Percentiles rank a stretch among this genome's conserved stretches.
Evolutionary conservation across 2,329 filamentous ascomycete genomes (phyloP).

Genomic region (Aspergillus luchuensis): DNA sequence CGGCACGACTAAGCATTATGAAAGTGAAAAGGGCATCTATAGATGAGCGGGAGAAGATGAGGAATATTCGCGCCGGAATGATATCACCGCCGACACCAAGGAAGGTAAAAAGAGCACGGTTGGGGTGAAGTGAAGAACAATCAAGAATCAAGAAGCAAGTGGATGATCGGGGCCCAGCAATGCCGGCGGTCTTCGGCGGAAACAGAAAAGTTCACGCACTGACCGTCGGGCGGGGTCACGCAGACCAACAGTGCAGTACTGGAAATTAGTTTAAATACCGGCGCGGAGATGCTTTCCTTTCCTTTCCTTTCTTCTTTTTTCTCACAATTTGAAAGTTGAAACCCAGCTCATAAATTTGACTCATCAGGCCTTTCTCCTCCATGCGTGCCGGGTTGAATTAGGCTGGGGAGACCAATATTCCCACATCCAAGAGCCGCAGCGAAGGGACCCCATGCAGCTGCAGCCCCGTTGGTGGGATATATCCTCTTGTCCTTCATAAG

Average conservation of each 20-base stretch:
- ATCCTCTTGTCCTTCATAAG: slow-evolving; percentile 26
- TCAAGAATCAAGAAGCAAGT: neutral
- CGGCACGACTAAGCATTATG: slow-evolving; percentile 49
- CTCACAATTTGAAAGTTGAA: slow-evolving; percentile 57
- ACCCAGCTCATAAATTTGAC: slow-evolving; percentile 62
- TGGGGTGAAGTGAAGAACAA: neutral
- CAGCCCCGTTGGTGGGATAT: slow-evolving; percentile 53
- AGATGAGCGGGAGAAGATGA: slow-evolving; percentile 12
- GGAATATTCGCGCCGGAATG: slow-evolving; percentile 25
- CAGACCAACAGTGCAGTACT: slow-evolving; percentile 28
- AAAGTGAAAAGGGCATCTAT: slow-evolving; percentile 1
- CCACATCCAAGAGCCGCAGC: slow-evolving; percentile 54
- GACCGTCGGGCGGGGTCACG: slow-evolving; percentile 25
- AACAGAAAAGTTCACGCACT: slow-evolving; percentile 36
- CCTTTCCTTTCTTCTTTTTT: slow-evolving; percentile 36
- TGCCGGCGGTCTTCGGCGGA: slow-evolving; percentile 10
- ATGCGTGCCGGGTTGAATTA: slow-evolving; percentile 63
- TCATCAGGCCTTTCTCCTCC: slow-evolving; percentile 46
- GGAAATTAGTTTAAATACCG: slow-evolving; percentile 18
- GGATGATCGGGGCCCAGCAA: neutral
- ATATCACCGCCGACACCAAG: neutral
- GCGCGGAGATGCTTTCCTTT: slow-evolving; percentile 23
- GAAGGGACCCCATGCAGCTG: slow-evolving; percentile 49
- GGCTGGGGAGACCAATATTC: slow-evolving; percentile 51
- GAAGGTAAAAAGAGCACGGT: neutral